Conservation (phyloP, 2,329 filamentous ascomycete species). For the Nannizziopsis barbatae region DNA sequence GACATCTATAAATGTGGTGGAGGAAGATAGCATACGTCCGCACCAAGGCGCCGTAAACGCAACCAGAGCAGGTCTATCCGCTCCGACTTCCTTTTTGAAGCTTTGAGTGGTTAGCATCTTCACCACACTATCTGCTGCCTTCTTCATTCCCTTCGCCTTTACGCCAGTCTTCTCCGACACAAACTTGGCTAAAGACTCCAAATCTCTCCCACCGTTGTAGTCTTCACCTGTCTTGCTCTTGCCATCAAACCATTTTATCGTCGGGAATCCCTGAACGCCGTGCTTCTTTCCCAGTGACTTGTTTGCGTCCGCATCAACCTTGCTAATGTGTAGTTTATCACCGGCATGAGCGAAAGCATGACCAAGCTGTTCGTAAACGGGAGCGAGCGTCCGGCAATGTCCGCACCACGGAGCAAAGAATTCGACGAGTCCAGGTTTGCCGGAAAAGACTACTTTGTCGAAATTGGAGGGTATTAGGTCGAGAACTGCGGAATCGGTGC, state of each 20-base stretch:
- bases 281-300: constrained; percentile 73
- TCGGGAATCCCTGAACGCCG: constrained; percentile 88
- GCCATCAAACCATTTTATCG: constrained; percentile 94
- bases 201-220: constrained; percentile 74
- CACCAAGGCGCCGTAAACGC: constrained; percentile 98
- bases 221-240: constrained; percentile 76
- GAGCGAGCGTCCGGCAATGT: constrained; percentile 96
- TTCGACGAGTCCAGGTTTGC: constrained; percentile 91
- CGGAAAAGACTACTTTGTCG: constrained; percentile 76
- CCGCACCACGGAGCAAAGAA: constrained; percentile 99
- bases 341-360: constrained; percentile 59
- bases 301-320: constrained; percentile 90
- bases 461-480: constrained; percentile 88
- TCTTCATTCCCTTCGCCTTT: constrained; percentile 55
- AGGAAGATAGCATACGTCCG: constrained; percentile 60
- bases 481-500: constrained; percentile 66
- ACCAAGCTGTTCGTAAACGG: constrained; percentile 85
- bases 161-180: constrained; percentile 78
- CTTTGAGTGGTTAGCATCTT: constrained; percentile 66
- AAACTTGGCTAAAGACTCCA: constrained; percentile 73
- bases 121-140: constrained; percentile 60
- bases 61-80: constrained; percentile 81
- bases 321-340: constrained; percentile 74
- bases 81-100: constrained; percentile 67
- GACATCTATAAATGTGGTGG: constrained; percentile 1